Base-by-base conservation (phyloP, 768 basidiomycete genomes). In the Leccinum subtestaceum region DNA sequence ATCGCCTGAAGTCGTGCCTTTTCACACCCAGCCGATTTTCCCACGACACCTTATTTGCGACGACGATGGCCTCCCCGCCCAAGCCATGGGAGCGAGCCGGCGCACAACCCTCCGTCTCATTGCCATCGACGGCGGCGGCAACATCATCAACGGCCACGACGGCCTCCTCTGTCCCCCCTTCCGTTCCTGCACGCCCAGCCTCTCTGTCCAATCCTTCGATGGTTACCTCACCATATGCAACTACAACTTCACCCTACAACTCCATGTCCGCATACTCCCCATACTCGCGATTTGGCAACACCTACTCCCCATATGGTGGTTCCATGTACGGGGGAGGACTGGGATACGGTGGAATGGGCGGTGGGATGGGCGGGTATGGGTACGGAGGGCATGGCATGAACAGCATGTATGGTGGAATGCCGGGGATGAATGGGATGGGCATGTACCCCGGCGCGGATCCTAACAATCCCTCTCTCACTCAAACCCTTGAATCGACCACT, bases 401-500 rank as follows among this genome's bases (percentile, higher is more conserved):
- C 55, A 82, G 79, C 57, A 77, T 77, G 67, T 75, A 75, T 21
- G 74, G 74, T 10, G 75, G 75, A 9, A 68, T 72, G 62, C 70
- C 69, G 4, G 76, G 75, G 7, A 75, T 78, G 68, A 73, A 74
- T n/a, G 77, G 78, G 45, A 73, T 72, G 61, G 76, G 74, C 54
- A 70, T 75, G 65, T 67, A 70, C 38, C 70, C 71, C 45, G 77
- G 74, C 25, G 76, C 76, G 73, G 81, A 84, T 74, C 76, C 82
- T 50, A 72, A 76, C 63, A 73, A 81, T 43, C 83, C 86, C 0
- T 84, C 86, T 5, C 85, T 98, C 58, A 88, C 93, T 0, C 93
- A 95, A 68, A 86, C 91, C 0, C 87, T 98, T 60, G 94, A 97
- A 76, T 72, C 85, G 6, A 90, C 92, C 10, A 99, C 96, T 2